Percentiles rank a stretch among this genome's conserved stretches.
These are phyloP conservation scores for Carex sylvatica DNA, from an alignment of 202 grass and related monocot species.

Conservation along the genomic window DNA sequence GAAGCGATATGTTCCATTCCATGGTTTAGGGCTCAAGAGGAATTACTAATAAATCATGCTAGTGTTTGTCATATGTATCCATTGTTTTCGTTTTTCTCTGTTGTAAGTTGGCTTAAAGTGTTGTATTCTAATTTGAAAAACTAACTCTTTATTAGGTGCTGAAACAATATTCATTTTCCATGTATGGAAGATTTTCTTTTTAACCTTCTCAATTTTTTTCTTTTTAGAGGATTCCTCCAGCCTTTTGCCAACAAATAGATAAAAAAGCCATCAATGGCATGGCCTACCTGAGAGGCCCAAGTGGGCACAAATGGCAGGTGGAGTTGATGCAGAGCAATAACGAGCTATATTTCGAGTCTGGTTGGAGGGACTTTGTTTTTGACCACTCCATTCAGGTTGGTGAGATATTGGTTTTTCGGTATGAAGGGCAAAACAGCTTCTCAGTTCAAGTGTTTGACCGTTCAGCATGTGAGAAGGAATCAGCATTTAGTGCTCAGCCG, in stretches of 20 bases:
- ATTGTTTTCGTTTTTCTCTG: not conserved
- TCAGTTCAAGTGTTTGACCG: slow-evolving; percentile 49
- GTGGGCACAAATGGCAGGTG: slow-evolving; percentile 57
- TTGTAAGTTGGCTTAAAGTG: not conserved
- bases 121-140: not conserved
- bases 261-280: slow-evolving; percentile 31
- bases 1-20: not conserved
- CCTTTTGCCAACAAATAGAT: slow-evolving; percentile 52
- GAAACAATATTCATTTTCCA: not conserved
- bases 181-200: not conserved
- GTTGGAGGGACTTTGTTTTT: slow-evolving; percentile 71
- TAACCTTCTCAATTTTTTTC: not conserved
- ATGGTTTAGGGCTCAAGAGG: not conserved
- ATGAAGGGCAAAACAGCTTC: slow-evolving; percentile 49
- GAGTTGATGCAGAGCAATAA: slow-evolving; percentile 37
- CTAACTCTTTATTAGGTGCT: not conserved
- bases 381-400: slow-evolving; percentile 53
- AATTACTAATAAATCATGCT: not conserved
- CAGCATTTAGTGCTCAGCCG: slow-evolving; percentile 34
- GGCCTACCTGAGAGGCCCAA: slow-evolving; percentile 51
- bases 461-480: slow-evolving; percentile 42
- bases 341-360: slow-evolving; percentile 38
- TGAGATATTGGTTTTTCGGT: slow-evolving; percentile 58
- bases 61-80: not conserved
- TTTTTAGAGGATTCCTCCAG: slow-evolving; percentile 68